Conservation (phyloP, 257 asterid species). For the Henckelia pumila region DNA sequence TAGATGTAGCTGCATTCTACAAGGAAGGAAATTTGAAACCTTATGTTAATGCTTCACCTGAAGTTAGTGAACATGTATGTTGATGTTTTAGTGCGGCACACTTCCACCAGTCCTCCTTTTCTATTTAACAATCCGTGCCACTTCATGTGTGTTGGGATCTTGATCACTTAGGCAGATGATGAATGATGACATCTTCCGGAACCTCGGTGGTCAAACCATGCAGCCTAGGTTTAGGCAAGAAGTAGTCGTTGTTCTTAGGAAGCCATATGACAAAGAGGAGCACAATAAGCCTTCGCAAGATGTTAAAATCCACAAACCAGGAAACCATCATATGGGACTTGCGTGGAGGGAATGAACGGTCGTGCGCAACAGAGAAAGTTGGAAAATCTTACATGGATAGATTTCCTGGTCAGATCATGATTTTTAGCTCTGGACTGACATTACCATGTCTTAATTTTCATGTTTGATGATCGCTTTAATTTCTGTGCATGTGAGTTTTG, state of each 20-base stretch:
- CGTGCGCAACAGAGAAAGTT: background rate
- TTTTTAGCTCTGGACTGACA: slow-evolving; percentile 1
- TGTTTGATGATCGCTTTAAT: background rate
- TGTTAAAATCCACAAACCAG: background rate
- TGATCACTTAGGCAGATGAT: background rate
- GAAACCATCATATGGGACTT: slow-evolving; percentile 33
- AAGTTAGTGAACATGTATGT: slow-evolving; percentile 1
- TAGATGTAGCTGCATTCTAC: slow-evolving; percentile 23
- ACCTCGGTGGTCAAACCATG: background rate
- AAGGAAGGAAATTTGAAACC: slow-evolving; percentile 15
- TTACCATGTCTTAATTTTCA: background rate
- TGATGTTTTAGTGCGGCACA: background rate
- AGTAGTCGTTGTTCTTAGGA: slow-evolving; percentile 30
- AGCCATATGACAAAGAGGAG: slow-evolving; percentile 36
- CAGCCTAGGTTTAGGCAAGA: slow-evolving; percentile 32
- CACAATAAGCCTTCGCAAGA: background rate
- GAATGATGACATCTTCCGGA: background rate
- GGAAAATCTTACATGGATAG: slow-evolving; percentile 49
- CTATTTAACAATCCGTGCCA: background rate
- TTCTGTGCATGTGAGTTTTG: background rate
- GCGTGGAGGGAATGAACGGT: slow-evolving; percentile 40
- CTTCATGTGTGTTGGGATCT: too few species aligned
- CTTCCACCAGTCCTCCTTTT: background rate
- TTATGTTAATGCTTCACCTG: background rate
- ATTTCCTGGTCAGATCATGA: slow-evolving; percentile 39